phyloP scores from a whole-genome alignment of 768 basidiomycete species.

The Paxillus involutus region DNA sequence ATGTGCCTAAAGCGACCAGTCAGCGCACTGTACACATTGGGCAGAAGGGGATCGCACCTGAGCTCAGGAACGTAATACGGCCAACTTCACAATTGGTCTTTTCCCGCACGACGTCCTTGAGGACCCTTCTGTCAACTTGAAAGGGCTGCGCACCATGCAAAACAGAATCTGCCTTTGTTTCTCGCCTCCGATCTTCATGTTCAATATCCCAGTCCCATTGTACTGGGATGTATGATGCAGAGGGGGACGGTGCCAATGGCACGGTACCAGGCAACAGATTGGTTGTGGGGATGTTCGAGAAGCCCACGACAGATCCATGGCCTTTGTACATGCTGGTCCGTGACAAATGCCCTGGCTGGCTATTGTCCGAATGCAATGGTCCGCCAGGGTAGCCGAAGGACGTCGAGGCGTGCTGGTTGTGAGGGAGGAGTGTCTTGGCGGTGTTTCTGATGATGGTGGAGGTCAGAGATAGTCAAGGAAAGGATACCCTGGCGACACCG shows the following conservation, averaged over 20 bases:
- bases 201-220: conserved; percentile 75
- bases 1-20: conserved; percentile 57
- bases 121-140: conserved; percentile 69
- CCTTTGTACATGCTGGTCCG: conserved; percentile 10
- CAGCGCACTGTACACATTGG: conserved; percentile 10
- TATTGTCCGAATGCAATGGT: conserved; percentile 3
- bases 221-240: conserved; percentile 25
- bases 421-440: background rate
- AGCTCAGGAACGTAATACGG: conserved; percentile 70
- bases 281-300: background rate
- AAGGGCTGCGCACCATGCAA: conserved; percentile 66
- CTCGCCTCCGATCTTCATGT: conserved; percentile 65
- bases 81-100: conserved; percentile 66
- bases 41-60: conserved; percentile 48
- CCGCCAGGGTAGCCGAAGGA: background rate
- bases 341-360: conserved; percentile 4
- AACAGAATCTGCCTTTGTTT: conserved; percentile 62
- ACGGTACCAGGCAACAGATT: conserved; percentile 20
- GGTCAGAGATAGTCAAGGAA: background rate
- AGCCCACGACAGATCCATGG: background rate
- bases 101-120: conserved; percentile 78
- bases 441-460: conserved; percentile 3
- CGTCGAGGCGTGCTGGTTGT: background rate
- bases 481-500: conserved; percentile 1
- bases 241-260: conserved; percentile 13